Evolutionary conservation across 2,329 filamentous ascomycete genomes (phyloP), one percentile per base, ranked within the genome.

Genomic region (Tolypocladium tundrense): DNA sequence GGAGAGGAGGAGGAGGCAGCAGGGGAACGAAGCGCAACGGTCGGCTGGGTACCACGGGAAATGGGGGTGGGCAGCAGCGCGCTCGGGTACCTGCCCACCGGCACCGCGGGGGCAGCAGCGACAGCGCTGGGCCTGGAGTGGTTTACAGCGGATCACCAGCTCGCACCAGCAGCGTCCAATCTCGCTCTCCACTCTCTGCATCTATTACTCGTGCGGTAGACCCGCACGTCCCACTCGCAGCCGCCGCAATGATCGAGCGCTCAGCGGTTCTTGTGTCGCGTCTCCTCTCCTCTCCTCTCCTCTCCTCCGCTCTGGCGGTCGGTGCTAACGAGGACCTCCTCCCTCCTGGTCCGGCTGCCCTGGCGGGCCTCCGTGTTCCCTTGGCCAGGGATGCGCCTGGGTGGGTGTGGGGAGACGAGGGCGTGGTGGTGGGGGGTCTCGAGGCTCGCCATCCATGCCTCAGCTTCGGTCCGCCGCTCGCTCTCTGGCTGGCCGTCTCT

Each of bases 361-460:
- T 35, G 48, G 48, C 48, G 10, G 31, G 53, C 53, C 53, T 54
- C 53, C 53, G 40, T 42, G 40, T 43, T 42, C 53, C 41, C 41
- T 58, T 53, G 55, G 54, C 41, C 42, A 57, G 55, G 42, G 55
- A 56, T 50, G 45, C 3, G 42, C 45, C 45, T 40, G 45, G 21
- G 33, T 56, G 55, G 52, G 43, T 45, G 45, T 50, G 14, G 53
- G 53, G 40, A 35, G 39, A 14, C 19, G 31, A 55, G 54, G 27
- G n/a, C 16, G 33, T 48, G 27, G 54, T 33, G 54, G 54, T 43
- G 54, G 54, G 54, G 54, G 39, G 40, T 54, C 53, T 37, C 53
- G 35, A 54, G 13, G 54, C 40, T 35, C 41, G 31, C 54, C 41
- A 55, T 55, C 54, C 33, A 53, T 53, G 52, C n/a, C 21, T 53